Evolutionary conservation across 1,284 basidiomycete genomes (phyloP).

Genomic region (Gymnopus androsaceus): DNA sequence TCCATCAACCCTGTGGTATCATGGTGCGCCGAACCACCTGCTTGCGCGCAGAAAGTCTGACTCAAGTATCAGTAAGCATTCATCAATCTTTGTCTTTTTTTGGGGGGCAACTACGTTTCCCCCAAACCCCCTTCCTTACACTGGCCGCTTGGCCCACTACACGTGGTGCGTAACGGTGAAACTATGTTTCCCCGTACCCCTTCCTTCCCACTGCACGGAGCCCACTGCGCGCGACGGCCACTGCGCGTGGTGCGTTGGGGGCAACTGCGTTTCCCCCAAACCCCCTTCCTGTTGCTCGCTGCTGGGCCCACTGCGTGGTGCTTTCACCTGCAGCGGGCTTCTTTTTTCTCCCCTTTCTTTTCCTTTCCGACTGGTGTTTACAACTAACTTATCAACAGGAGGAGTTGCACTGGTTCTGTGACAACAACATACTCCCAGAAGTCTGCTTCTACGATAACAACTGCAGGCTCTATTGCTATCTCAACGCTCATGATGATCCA

Average conservation of each 20-base stretch:
- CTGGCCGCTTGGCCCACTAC: neutral
- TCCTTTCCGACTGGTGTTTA: neutral
- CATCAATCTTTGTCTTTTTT: neutral
- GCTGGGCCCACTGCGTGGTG: no score
- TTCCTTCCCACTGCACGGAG: conserved; percentile 10
- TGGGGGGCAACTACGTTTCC: no score
- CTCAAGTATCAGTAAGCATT: no score
- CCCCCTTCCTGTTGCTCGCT: no score
- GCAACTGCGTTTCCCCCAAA: no score
- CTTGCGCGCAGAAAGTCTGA: no score
- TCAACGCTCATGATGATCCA: conserved; percentile 17
- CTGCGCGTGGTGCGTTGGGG: neutral
- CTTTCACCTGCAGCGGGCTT: no score
- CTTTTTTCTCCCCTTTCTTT: neutral
- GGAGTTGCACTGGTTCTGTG: conserved; percentile 15
- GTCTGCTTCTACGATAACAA: conserved; percentile 34
- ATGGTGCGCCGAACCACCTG: no score
- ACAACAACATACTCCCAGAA: conserved; percentile 20
- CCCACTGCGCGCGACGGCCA: neutral
- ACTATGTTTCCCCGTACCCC: no score
- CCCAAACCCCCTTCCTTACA: no score
- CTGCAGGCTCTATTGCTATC: conserved; percentile 23
- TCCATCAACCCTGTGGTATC: no score
- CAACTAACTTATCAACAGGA: neutral
- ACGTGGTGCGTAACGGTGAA: no score